Base-by-base conservation (phyloP, 495 filamentous ascomycete species). In the Penicillium pancosmium region DNA sequence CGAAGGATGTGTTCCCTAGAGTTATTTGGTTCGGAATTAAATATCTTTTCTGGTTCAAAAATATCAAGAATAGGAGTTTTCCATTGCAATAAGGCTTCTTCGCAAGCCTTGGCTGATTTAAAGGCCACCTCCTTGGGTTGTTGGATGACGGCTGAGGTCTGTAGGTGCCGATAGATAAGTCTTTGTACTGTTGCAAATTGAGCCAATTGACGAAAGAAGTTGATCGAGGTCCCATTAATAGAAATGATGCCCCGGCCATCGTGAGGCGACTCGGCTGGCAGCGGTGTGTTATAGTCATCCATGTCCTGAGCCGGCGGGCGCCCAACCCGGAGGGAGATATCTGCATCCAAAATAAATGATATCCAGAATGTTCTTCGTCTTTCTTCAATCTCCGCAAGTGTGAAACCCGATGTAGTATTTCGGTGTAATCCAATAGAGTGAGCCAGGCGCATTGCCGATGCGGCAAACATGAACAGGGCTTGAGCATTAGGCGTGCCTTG, bases 371-470 rank as follows among this genome's bases (percentile, higher is more conserved):
- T 59, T 41, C 67, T 38, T 23, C 59, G 47, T 34, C 67, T 40
- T 56, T 67, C 59, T 25, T 63, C 64, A 4, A 60, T 50, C 50
- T 67, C 55, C 23, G 55, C 33, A 18, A 33, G 18, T 1, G 54
- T 50, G 18, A 64, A 16, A 19, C 59, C 59, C 33, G 31, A 54
- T 1, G 52, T 40, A 19, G 40, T 47, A 8, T 57, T 58, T 10
- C 57, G 55, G 48, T 68, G 66, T 33, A 68, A 48, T 25, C 66
- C 63, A n/a, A 68, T 61, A 25, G 62, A 65, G 5, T 68, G 66
- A 0, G 63, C 35, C 10, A 68, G 50, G 9, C 66, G 63, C 43
- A 68, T 60, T 8, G 66, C 66, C 2, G 57, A 27, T 10, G 60
- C 60, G 2, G 63, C 43, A 18, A 66, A 56, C 54, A 68, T 68